Percentiles rank a stretch among this genome's conserved stretches.
phyloP scores from a whole-genome alignment of 176 grass and related monocot genomes.

The Dactylis glomerata region DNA sequence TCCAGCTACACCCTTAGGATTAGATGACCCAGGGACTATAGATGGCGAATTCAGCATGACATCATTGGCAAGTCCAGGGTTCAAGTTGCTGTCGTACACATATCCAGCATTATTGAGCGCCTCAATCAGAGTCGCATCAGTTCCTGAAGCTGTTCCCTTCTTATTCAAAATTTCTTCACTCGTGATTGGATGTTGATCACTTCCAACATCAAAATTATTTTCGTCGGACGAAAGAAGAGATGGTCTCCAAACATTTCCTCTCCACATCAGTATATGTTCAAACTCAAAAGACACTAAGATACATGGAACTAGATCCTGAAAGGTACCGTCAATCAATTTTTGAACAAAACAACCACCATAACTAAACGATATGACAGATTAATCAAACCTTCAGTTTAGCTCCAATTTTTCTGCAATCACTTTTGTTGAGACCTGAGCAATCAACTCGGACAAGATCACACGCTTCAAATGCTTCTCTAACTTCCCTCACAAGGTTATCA shows the following conservation, averaged over 20 bases:
- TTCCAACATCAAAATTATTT: conserved; percentile 30
- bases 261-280: conserved; percentile 97
- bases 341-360: conserved; percentile 23
- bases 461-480: conserved; percentile 89
- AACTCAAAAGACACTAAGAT: conserved; percentile 77
- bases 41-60: not conserved
- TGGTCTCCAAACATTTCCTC: conserved; percentile 75
- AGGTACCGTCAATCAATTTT: conserved; percentile 34
- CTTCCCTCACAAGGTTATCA: conserved; percentile 61
- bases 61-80: conserved; percentile 13
- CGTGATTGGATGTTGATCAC: not conserved
- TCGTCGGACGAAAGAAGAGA: conserved; percentile 47
- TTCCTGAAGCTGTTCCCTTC: conserved; percentile 8
- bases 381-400: conserved; percentile 78
- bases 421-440: conserved; percentile 76
- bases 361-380: conserved; percentile 15
- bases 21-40: conserved; percentile 1
- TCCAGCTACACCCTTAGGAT: conserved; percentile 4
- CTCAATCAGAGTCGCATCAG: not conserved
- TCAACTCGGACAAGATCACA: conserved; percentile 87
- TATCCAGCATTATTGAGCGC: conserved; percentile 12
- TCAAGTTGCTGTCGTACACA: conserved; percentile 11
- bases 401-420: conserved; percentile 89
- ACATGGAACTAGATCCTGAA: conserved; percentile 89
- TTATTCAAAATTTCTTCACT: conserved; percentile 19